Conservation (phyloP, 306 rosid species). For the Malus asiatica region DNA sequence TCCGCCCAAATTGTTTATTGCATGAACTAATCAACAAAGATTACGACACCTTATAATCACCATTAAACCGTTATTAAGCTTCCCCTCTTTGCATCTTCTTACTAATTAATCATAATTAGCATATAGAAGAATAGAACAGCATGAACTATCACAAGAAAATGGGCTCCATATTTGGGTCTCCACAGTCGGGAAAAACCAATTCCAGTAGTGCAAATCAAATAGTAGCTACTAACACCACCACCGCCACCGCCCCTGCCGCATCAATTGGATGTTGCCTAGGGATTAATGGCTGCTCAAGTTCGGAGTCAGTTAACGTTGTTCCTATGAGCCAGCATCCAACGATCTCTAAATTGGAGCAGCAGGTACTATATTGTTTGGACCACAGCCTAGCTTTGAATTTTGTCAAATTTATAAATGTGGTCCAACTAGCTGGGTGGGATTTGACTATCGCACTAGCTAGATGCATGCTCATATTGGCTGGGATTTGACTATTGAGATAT, state of each 20-base stretch:
- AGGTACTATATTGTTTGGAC: conserved; percentile 28
- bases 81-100: not conserved
- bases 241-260: not conserved
- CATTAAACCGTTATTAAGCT: not conserved
- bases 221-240: not conserved
- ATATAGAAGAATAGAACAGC: not conserved
- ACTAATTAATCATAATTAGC: not conserved
- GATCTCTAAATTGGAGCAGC: conserved; percentile 19
- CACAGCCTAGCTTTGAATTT: no score
- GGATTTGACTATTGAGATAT: no score
- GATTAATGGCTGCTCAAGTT: conserved; percentile 22
- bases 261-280: conserved; percentile 38
- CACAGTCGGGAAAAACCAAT: not conserved
- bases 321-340: conserved; percentile 15
- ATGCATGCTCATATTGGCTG: no score
- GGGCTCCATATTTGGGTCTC: not conserved
- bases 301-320: conserved; percentile 24
- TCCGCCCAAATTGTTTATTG: conserved; percentile 35
- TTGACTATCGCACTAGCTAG: no score
- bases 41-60: not conserved
- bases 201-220: not conserved
- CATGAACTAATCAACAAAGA: not conserved
- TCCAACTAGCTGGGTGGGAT: no score
- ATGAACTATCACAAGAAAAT: not conserved
- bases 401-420: no score